These are phyloP conservation scores for Babesia gibsoni DNA, from an alignment of 169 alveolate genomes.

Conservation along the genomic window DNA sequence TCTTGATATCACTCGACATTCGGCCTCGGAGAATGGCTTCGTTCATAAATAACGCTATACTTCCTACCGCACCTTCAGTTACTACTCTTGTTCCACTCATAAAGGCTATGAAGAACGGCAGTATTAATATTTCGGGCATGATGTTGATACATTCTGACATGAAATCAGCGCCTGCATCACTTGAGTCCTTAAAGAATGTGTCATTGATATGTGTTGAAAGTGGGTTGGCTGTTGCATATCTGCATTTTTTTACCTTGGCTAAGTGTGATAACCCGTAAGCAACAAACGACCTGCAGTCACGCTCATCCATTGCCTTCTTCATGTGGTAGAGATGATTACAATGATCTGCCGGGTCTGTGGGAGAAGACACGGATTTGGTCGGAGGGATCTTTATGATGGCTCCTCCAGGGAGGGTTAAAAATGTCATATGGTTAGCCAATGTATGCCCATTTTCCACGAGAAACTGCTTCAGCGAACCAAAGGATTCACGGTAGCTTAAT, in stretches of 20 bases:
- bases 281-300: constrained; percentile 2
- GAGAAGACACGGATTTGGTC: background rate
- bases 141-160: background rate
- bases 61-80: background rate
- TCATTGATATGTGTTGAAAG: too few species aligned
- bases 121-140: background rate
- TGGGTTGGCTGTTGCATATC: too few species aligned
- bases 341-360: too few species aligned
- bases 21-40: background rate
- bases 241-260: too few species aligned
- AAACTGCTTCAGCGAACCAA: constrained; percentile 7
- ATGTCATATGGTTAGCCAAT: background rate
- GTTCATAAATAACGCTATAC: background rate
- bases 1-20: background rate
- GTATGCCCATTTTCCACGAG: background rate
- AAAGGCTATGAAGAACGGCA: constrained; percentile 21
- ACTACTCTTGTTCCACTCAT: background rate
- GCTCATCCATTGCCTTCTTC: background rate
- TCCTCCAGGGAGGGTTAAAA: background rate
- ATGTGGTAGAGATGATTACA: background rate
- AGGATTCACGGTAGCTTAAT: background rate
- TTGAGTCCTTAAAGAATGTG: too few species aligned
- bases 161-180: background rate
- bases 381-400: constrained; percentile 24
- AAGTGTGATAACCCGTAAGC: constrained; percentile 13